Conservation (phyloP, 768 basidiomycete genomes). For the Tricholoma hemisulphureum region DNA sequence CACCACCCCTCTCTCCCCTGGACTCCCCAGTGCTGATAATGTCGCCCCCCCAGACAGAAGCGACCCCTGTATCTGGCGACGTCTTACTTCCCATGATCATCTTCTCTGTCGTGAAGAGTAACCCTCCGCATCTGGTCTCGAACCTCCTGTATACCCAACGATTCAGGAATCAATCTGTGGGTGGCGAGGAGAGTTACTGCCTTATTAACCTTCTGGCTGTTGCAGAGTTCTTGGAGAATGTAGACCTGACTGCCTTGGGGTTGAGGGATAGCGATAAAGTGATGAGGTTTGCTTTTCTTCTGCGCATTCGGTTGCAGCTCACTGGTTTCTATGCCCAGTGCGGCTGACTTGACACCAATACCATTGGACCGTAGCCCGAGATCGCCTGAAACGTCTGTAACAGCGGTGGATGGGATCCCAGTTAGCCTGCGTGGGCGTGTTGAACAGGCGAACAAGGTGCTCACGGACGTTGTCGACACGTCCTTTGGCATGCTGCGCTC, state of each 20-base stretch:
- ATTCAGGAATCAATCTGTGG: conserved; percentile 53
- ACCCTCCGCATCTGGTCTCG: conserved; percentile 79
- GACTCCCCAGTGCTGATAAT: conserved; percentile 20
- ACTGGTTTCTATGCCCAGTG: conserved; percentile 38
- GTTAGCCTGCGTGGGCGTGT: conserved; percentile 68
- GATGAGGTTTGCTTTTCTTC: conserved; percentile 46
- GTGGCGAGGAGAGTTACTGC: conserved; percentile 90
- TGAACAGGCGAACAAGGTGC: conserved; percentile 81
- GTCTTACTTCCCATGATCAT: conserved; percentile 92
- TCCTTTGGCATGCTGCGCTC: conserved; percentile 86
- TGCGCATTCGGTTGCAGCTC: background rate
- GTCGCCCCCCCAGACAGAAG: conserved; percentile 19
- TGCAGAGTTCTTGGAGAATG: conserved; percentile 93
- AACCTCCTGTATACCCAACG: conserved; percentile 65
- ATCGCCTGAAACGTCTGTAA: conserved; percentile 43
- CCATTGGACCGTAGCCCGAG: conserved; percentile 59
- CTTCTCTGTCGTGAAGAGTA: conserved; percentile 89
- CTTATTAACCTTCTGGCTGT: conserved; percentile 94
- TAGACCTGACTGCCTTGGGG: conserved; percentile 72
- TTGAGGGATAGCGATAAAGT: conserved; percentile 58
- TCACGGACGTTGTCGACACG: conserved; percentile 85
- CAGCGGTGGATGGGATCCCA: conserved; percentile 44
- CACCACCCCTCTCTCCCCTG: conserved; percentile 8
- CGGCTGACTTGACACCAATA: conserved; percentile 80
- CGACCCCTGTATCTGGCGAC: conserved; percentile 76